Percentiles rank a stretch among this genome's conserved stretches.
Evolutionary conservation across 495 filamentous ascomycete genomes (phyloP).

Genomic region (Poronia punctata): DNA sequence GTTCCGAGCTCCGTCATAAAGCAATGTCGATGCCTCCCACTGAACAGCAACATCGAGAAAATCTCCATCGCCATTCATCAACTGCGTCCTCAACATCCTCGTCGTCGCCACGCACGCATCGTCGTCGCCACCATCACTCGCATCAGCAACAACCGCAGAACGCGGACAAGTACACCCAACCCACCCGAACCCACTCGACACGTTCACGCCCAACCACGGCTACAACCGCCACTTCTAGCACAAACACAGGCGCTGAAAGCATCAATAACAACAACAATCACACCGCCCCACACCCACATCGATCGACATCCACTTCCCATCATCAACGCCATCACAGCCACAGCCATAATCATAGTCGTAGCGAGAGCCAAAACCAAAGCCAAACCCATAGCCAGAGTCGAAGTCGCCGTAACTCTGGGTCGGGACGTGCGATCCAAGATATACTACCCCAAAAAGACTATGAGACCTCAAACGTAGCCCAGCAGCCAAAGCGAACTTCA

Average conservation of each 20-base stretch:
- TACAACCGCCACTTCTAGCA: slow-evolving; percentile 12
- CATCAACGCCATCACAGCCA: slow-evolving; percentile 25
- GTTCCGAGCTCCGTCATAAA: slow-evolving; percentile 16
- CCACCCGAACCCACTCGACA: slow-evolving; percentile 22
- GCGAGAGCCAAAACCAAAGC: no score
- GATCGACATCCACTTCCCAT: slow-evolving; percentile 23
- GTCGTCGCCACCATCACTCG: slow-evolving; percentile 12
- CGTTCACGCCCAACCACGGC: slow-evolving; percentile 24
- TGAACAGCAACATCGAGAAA: slow-evolving; percentile 7
- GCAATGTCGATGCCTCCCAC: slow-evolving; percentile 12
- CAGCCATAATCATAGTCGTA: no score
- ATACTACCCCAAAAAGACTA: slow-evolving; percentile 32
- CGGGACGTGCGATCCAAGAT: slow-evolving; percentile 30
- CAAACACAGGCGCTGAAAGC: slow-evolving; percentile 4
- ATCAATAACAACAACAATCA: slow-evolving; percentile 12
- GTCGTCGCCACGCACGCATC: slow-evolving; percentile 7
- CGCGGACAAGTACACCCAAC: slow-evolving; percentile 15
- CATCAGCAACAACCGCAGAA: slow-evolving; percentile 10
- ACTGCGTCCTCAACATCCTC: no score
- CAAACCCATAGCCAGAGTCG: slow-evolving; percentile 22
- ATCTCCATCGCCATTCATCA: slow-evolving; percentile 2
- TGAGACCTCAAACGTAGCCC: slow-evolving; percentile 35
- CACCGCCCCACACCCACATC: slow-evolving; percentile 21
- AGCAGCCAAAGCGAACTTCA: slow-evolving; percentile 32
- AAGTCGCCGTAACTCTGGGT: slow-evolving; percentile 25